phyloP scores from a whole-genome alignment of 2,329 filamentous ascomycete species.

The Neophaeococcomyces mojaviensis region DNA sequence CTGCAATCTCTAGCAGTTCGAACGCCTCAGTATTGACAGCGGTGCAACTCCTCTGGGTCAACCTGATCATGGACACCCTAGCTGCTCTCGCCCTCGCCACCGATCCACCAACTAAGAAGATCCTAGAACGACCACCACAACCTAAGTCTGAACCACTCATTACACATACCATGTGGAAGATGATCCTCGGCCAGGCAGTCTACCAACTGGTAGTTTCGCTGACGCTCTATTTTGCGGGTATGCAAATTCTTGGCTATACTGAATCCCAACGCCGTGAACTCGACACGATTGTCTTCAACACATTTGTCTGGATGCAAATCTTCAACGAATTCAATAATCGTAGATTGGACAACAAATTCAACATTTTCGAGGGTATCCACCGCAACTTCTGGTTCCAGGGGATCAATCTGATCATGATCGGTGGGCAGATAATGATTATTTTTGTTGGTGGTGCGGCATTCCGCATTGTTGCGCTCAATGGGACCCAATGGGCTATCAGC shows the following conservation, averaged over 20 bases:
- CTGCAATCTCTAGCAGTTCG: conserved; percentile 62
- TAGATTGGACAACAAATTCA: conserved; percentile 87
- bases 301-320: conserved; percentile 99
- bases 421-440: conserved; percentile 81
- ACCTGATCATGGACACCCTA: conserved; percentile 95
- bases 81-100: conserved; percentile 83
- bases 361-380: conserved; percentile 83
- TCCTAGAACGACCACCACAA: conserved; percentile 72
- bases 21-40: conserved; percentile 74
- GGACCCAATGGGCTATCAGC: conserved; percentile 80
- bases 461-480: conserved; percentile 61
- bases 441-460: conserved; percentile 79
- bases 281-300: conserved; percentile 87
- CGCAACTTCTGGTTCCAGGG: conserved; percentile 82
- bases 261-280: conserved; percentile 45
- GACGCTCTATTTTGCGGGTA: conserved; percentile 69
- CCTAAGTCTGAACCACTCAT: conserved; percentile 69
- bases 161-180: conserved; percentile 95
- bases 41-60: conserved; percentile 92
- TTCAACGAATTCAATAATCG: conserved; percentile 98
- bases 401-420: conserved; percentile 82
- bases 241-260: conserved; percentile 53
- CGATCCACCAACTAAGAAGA: conserved; percentile 75
- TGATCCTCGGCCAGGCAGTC: conserved; percentile 88
- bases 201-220: conserved; percentile 79